A percentile compares a stretch with the other conserved stretches of the same genome.
phyloP scores from a whole-genome alignment of 139 green algal genomes.

The Tetradesmus lagerheimii region DNA sequence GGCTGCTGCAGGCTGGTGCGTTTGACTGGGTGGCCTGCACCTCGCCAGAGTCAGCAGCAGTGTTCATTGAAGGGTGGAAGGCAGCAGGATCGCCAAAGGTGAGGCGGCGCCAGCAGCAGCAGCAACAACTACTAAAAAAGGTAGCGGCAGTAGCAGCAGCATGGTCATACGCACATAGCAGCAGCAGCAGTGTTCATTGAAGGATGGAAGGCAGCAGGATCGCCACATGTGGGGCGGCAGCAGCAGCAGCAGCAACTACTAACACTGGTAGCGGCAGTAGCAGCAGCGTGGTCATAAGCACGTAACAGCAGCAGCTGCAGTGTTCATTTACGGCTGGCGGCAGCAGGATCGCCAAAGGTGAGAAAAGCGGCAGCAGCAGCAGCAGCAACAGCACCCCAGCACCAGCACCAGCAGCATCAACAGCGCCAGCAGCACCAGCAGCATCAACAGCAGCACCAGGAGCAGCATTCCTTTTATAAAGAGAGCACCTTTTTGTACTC shows the following conservation, averaged over 20 bases:
- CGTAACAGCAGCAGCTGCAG: constrained; percentile 78
- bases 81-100: constrained; percentile 59
- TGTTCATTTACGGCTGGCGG: constrained; percentile 87
- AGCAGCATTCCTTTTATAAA: too few species aligned
- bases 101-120: neutral
- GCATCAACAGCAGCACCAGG: neutral
- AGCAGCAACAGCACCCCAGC: neutral
- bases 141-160: neutral
- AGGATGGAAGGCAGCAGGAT: constrained; percentile 62
- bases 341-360: constrained; percentile 70
- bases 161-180: neutral
- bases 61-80: constrained; percentile 89
- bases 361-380: constrained; percentile 14
- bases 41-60: constrained; percentile 86
- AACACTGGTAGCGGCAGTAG: neutral
- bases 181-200: neutral
- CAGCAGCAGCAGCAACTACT: neutral
- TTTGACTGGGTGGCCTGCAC: constrained; percentile 91
- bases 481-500: too few species aligned
- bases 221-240: neutral
- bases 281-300: neutral
- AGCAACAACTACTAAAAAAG: neutral
- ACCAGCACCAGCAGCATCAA: neutral
- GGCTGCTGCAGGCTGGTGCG: constrained; percentile 30
- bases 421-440: neutral